Evolutionary conservation across 1,284 basidiomycete genomes (phyloP).

Genomic region (Fomitiporia mediterranea): DNA sequence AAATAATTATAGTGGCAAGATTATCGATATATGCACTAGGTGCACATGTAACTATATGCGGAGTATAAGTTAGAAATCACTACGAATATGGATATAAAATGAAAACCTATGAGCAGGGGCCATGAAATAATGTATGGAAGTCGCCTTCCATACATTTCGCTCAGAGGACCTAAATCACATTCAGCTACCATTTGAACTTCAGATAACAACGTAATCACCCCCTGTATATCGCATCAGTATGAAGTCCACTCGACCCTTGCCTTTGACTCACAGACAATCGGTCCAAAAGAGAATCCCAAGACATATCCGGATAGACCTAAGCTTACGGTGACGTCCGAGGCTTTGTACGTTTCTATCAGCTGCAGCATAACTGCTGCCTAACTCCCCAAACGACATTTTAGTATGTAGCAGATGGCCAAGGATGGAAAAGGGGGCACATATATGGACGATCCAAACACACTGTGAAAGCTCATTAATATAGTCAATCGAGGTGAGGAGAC

Average conservation of each 20-base stretch:
- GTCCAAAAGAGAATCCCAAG: constrained; percentile 28
- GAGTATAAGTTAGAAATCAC: background rate
- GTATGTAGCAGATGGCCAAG: background rate
- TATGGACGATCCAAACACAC: constrained; percentile 24
- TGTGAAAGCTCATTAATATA: background rate
- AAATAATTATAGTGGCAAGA: constrained; percentile 22
- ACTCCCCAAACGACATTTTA: background rate
- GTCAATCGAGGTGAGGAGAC: background rate
- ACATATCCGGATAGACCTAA: constrained; percentile 28
- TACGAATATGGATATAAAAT: background rate
- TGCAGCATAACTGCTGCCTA: constrained; percentile 27
- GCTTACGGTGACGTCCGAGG: constrained; percentile 23
- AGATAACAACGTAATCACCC: constrained; percentile 20
- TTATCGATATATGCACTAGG: constrained; percentile 25
- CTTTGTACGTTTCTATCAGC: constrained; percentile 23
- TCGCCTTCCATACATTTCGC: constrained; percentile 26
- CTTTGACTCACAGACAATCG: constrained; percentile 25
- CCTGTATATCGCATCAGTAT: constrained; percentile 18
- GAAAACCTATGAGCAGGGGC: constrained; percentile 26
- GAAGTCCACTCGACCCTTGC: background rate
- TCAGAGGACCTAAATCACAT: constrained; percentile 25
- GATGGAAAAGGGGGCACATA: constrained; percentile 23
- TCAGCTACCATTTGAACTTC: background rate
- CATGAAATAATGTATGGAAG: constrained; percentile 25
- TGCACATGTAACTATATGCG: constrained; percentile 16